Evolutionary conservation across 202 grass and related monocot species (phyloP).

Genomic region (Eragrostis tef): DNA sequence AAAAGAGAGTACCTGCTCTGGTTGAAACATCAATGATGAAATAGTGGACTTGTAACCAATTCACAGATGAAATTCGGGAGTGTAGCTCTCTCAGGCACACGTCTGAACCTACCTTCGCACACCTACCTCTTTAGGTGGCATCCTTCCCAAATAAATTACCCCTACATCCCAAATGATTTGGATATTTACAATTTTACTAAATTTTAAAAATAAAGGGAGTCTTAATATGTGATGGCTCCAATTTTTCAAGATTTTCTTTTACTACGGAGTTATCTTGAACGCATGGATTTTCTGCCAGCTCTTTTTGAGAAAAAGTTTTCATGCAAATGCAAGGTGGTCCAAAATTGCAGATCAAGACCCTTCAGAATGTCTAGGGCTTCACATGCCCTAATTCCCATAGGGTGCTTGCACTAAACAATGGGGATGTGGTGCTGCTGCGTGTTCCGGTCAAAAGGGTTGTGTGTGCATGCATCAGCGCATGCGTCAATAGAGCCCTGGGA

Average conservation of each 20-base stretch:
- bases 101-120: no score
- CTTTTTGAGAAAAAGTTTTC: no score
- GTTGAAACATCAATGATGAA: no score
- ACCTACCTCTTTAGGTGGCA: no score
- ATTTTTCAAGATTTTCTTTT: background rate
- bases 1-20: no score
- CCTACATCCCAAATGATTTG: no score
- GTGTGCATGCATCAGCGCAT: constrained; percentile 49
- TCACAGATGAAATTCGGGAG: no score
- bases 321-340: background rate
- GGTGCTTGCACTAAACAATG: background rate
- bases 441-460: constrained; percentile 34
- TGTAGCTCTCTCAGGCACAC: no score
- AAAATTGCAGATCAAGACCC: background rate
- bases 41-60: no score
- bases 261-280: background rate
- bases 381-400: constrained; percentile 25
- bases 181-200: background rate
- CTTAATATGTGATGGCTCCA: background rate
- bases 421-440: background rate
- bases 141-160: no score
- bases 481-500: constrained; percentile 42
- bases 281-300: background rate
- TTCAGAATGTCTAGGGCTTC: constrained; percentile 9
- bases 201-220: background rate